Conservation (phyloP, 441 rosid genomes). For the Aleurites moluccanus region DNA sequence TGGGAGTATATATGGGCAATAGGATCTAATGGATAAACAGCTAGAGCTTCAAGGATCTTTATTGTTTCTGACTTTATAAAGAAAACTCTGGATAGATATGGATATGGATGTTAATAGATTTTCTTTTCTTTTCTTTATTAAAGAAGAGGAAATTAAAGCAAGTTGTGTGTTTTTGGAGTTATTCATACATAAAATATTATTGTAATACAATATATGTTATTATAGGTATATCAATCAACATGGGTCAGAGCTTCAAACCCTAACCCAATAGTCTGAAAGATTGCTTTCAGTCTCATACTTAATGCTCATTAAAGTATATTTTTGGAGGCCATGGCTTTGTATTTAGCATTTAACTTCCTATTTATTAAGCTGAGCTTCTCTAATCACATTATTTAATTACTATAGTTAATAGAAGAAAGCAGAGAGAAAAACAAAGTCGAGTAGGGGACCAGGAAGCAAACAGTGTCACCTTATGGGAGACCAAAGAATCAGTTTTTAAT, state of each 20-base stretch:
- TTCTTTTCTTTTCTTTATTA: slow-evolving; percentile 14
- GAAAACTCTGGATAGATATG: slow-evolving; percentile 33
- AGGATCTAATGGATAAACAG: slow-evolving; percentile 18
- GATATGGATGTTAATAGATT: slow-evolving; percentile 29
- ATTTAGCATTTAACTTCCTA: slow-evolving; percentile 14
- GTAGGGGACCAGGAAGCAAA: background rate
- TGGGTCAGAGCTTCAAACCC: no score
- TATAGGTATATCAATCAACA: no score
- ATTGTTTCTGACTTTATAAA: slow-evolving; percentile 25
- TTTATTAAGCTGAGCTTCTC: slow-evolving; percentile 4
- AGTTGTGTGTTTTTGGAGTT: background rate
- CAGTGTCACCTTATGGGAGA: background rate
- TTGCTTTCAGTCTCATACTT: background rate
- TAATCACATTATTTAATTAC: background rate
- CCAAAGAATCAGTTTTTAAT: background rate
- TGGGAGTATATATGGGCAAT: slow-evolving; percentile 39
- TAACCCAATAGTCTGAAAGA: no score
- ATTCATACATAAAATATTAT: no score
- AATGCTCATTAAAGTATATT: no score
- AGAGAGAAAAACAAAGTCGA: background rate
- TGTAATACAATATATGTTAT: no score
- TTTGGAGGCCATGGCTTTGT: background rate
- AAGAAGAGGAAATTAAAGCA: slow-evolving; percentile 14
- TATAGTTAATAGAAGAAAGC: background rate
- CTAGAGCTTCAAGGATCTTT: slow-evolving; percentile 24